These are phyloP conservation scores for Eimeria necatrix DNA, from an alignment of 169 alveolate species.

Conservation along the genomic window DNA sequence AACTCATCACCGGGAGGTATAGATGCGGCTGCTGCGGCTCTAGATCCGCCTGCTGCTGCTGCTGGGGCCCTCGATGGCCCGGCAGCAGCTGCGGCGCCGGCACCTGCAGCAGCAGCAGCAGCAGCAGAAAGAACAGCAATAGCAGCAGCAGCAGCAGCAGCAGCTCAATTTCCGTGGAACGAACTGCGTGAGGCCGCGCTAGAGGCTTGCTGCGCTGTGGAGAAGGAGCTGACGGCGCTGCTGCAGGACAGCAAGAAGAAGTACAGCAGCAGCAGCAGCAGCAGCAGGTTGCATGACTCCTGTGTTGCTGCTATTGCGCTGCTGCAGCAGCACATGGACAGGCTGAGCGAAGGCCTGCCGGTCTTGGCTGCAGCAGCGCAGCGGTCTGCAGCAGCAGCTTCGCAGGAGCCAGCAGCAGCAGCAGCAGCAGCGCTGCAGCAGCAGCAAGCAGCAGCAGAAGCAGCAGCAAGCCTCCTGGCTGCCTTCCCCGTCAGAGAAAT, in stretches of 20 bases:
- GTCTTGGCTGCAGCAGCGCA: constrained; percentile 54
- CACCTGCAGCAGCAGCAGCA: constrained; percentile 21
- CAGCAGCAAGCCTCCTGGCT: constrained; percentile 58
- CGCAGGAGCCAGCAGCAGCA: constrained; percentile 22
- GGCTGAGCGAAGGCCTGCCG: constrained; percentile 44
- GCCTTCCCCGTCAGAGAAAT: constrained; percentile 47
- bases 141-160: constrained; percentile 70
- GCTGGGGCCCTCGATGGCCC: neutral
- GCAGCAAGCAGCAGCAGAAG: constrained; percentile 68
- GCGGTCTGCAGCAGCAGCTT: constrained; percentile 46
- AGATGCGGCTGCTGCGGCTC: neutral
- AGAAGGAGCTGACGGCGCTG: neutral
- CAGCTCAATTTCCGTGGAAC: constrained; percentile 42
- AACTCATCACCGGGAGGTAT: neutral
- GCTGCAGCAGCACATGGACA: constrained; percentile 64
- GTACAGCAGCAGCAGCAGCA: constrained; percentile 65
- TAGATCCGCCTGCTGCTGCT: neutral
- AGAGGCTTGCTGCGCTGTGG: constrained; percentile 51
- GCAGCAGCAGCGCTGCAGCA: constrained; percentile 44
- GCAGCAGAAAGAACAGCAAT: constrained; percentile 35
- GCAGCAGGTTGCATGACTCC: constrained; percentile 47
- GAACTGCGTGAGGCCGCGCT: constrained; percentile 17
- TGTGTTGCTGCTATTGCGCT: constrained; percentile 48
- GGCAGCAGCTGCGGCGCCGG: constrained; percentile 1
- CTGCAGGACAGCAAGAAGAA: constrained; percentile 45